Conservation (phyloP, 2,329 filamentous ascomycete species). For the Alternaria hordeiaustralica region DNA sequence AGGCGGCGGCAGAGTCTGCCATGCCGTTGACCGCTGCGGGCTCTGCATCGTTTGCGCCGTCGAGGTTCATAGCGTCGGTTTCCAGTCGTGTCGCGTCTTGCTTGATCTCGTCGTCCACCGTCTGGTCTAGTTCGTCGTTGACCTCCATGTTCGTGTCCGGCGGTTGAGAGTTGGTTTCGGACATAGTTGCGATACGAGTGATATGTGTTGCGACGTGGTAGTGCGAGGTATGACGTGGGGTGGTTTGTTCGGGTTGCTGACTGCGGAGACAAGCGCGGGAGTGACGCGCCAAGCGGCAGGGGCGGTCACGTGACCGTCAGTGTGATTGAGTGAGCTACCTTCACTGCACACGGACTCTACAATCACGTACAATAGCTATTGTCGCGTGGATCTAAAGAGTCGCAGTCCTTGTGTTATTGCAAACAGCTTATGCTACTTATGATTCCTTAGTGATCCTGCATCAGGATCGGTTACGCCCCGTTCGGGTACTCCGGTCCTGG, state of each 20-base stretch:
- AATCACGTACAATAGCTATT: background rate
- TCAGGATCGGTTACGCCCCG: background rate
- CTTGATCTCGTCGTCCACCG: constrained; percentile 52
- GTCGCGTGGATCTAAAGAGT: background rate
- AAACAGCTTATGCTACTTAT: background rate
- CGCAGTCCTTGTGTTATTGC: background rate
- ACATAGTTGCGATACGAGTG: constrained; percentile 33
- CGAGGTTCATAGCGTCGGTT: constrained; percentile 50
- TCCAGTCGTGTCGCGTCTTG: constrained; percentile 38
- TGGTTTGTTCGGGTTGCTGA: constrained; percentile 1
- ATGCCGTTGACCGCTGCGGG: constrained; percentile 44
- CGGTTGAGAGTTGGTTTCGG: constrained; percentile 38
- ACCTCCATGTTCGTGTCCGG: constrained; percentile 39
- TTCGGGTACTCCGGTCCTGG: background rate
- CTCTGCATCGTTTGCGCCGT: constrained; percentile 49
- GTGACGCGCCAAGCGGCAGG: constrained; percentile 18
- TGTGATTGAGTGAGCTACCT: background rate
- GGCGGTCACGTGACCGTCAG: background rate
- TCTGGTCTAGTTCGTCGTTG: constrained; percentile 50
- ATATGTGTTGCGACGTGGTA: constrained; percentile 4
- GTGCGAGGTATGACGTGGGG: constrained; percentile 12
- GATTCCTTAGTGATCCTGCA: background rate
- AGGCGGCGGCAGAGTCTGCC: constrained; percentile 54
- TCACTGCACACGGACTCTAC: background rate
- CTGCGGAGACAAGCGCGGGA: constrained; percentile 25